Percentiles rank a stretch among this genome's conserved stretches.
phyloP scores from a whole-genome alignment of 495 filamentous ascomycete species.

The Daldinia vernicosa region DNA sequence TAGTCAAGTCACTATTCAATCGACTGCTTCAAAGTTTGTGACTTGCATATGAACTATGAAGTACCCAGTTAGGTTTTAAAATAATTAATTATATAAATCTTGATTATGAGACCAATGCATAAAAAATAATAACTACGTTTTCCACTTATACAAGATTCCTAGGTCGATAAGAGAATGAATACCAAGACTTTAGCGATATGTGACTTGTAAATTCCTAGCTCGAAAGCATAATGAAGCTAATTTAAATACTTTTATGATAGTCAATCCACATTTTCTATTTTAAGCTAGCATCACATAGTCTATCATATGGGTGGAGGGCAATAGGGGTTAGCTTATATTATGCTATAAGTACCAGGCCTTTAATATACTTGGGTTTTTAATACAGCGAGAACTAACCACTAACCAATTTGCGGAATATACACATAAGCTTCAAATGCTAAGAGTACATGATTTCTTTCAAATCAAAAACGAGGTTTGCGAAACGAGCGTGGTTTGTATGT shows the following conservation, averaged over 20 bases:
- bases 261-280: too few relatives aligned
- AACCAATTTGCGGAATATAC: not conserved
- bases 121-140: not conserved
- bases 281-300: not conserved
- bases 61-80: too few relatives aligned
- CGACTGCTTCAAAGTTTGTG: not conserved
- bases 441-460: not conserved
- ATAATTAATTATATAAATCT: not conserved
- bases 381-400: not conserved
- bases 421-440: not conserved
- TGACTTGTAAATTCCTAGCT: not conserved
- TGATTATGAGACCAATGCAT: not conserved
- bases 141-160: not conserved
- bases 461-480: not conserved
- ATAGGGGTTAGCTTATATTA: not conserved
- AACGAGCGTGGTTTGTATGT: constrained; percentile 31
- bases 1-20: not conserved
- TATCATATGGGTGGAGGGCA: not conserved
- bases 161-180: not conserved
- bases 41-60: not conserved
- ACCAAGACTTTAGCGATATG: not conserved
- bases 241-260: too few relatives aligned
- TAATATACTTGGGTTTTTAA: not conserved
- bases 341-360: not conserved
- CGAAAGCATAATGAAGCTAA: too few relatives aligned